phyloP scores from a whole-genome alignment of 257 asterid genomes.

The Asclepias syriaca region DNA sequence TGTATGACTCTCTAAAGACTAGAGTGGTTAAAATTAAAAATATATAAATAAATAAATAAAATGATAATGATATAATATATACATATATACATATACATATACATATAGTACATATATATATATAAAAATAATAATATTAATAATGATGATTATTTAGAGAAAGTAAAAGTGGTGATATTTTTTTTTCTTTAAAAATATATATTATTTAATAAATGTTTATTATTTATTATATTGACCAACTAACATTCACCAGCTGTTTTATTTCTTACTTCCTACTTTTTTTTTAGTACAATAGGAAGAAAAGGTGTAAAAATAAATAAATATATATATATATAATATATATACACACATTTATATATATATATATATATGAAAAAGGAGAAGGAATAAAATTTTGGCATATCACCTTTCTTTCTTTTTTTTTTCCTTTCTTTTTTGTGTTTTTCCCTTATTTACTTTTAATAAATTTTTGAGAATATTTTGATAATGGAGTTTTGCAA shows the following conservation, averaged over 20 bases:
- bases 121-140: not conserved
- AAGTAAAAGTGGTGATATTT: not conserved
- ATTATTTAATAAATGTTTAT: not conserved
- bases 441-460: not conserved
- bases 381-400: not conserved
- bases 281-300: not conserved
- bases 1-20: not conserved
- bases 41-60: not conserved
- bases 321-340: too few species aligned
- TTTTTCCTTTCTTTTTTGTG: not conserved
- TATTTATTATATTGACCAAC: conserved; percentile 5
- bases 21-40: not conserved
- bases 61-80: not conserved
- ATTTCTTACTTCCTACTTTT: conserved; percentile 1
- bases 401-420: not conserved
- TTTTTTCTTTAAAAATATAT: too few species aligned
- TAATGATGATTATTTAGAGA: conserved; percentile 1
- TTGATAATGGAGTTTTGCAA: not conserved
- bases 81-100: not conserved
- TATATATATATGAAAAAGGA: not conserved
- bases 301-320: not conserved
- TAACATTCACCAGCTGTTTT: conserved; percentile 2
- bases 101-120: not conserved
- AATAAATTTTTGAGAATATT: not conserved
- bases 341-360: too few species aligned